Evolutionary conservation across 2,329 filamentous ascomycete species (phyloP), one percentile per base, ranked within the genome.

Genomic region (Massarina eburnea): DNA sequence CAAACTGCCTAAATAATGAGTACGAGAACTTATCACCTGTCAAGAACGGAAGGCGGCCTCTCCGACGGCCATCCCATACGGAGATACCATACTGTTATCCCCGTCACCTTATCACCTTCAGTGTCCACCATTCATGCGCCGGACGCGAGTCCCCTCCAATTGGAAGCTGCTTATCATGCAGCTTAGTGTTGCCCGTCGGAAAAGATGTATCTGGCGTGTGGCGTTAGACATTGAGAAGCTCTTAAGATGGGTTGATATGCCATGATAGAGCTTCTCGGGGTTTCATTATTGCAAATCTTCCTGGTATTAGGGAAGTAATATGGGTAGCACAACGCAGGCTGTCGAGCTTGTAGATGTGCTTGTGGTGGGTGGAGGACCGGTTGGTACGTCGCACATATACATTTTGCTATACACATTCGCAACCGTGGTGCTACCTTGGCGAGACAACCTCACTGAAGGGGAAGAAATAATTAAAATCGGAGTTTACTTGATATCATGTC

Each of bases 291-390:
- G 29, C 12, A 32, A 2, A 2, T 14, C 2, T 26, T 7, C 24
- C 12, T 7, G 24, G 7, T 26, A 26, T 26, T 7, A n/a, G 4
- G 17, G 8, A 29, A 12, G n/a, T 1, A 51, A 15, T 4, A 59
- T 59, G 58, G 33, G 30, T 18, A 39, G 15, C 9, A n/a, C 19
- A 27, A 45, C 50, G 15, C 2, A 45, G 1, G 12, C 12, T 5
- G 34, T 48, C 20, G 59, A 61, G 33, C 9, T 47, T 33, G 55
- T 56, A 8, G 59, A 62, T 40, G 56, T 64, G 2, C 48, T 64
- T 3, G 48, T 62, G 8, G 56, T 61, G 39, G 60, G 60, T 34
- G 75, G 74, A 26, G 75, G 75, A 5, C 76, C 75, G 3, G 74
- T 76, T 14, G 75, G 75, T 66, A 65, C n/a, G n/a, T n/a, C n/a